These are phyloP conservation scores for Colletotrichum sansevieriae DNA, from an alignment of 2,329 filamentous ascomycete species.

Conservation along the genomic window DNA sequence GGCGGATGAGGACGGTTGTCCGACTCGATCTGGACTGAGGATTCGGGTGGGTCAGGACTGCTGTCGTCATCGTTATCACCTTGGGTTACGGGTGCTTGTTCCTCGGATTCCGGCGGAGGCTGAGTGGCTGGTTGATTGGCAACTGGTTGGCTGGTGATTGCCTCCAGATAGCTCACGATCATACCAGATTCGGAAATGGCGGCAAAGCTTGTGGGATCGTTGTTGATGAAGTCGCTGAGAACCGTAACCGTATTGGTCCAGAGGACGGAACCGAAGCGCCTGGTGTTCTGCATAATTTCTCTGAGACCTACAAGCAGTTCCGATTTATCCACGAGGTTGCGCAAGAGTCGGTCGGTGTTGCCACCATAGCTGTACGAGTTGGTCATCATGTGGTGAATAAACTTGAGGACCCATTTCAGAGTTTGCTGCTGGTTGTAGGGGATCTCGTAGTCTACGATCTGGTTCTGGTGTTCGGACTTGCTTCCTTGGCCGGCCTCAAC, in stretches of 20 bases:
- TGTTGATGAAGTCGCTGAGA: conserved; percentile 96
- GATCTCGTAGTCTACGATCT: conserved; percentile 91
- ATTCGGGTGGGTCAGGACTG: conserved; percentile 56
- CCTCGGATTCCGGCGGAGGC: conserved; percentile 45
- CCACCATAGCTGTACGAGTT: conserved; percentile 77
- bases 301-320: conserved; percentile 84
- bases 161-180: conserved; percentile 86
- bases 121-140: conserved; percentile 50
- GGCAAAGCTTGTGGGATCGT: conserved; percentile 96
- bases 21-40: conserved; percentile 53
- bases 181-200: conserved; percentile 95
- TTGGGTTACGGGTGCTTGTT: conserved; percentile 40
- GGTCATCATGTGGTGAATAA: conserved; percentile 94
- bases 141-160: conserved; percentile 73
- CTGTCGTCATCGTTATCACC: conserved; percentile 47
- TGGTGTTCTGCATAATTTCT: conserved; percentile 83
- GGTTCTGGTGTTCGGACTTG: conserved; percentile 76
- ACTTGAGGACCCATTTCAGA: conserved; percentile 93
- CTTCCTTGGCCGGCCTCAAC: conserved; percentile 80
- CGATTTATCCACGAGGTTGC: conserved; percentile 95
- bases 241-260: conserved; percentile 97
- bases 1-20: conserved; percentile 66
- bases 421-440: conserved; percentile 95
- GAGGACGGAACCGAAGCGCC: conserved; percentile 88
- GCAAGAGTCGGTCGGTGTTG: conserved; percentile 88